Conservation (phyloP, 2,329 filamentous ascomycete species). For the Byssochlamys sp. region DNA sequence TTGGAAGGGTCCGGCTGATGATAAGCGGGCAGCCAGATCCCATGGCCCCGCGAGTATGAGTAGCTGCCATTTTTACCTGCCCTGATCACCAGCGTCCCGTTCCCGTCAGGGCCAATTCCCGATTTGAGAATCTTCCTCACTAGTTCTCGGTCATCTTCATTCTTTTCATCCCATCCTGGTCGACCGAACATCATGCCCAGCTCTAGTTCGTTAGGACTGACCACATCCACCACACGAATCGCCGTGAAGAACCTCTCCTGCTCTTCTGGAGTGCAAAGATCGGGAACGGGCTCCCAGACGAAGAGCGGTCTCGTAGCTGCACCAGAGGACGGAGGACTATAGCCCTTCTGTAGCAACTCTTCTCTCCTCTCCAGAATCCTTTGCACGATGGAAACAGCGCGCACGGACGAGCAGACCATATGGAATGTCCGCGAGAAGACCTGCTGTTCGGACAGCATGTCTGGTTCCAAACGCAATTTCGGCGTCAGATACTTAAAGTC, state of each 20-base stretch:
- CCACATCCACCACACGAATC: slow-evolving; percentile 46
- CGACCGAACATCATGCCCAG: slow-evolving; percentile 73
- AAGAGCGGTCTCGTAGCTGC: slow-evolving; percentile 56
- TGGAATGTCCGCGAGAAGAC: slow-evolving; percentile 71
- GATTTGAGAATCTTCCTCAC: slow-evolving; percentile 26
- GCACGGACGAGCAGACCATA: slow-evolving; percentile 68
- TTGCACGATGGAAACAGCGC: slow-evolving; percentile 66
- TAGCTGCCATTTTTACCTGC: slow-evolving; percentile 53
- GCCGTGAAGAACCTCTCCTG: slow-evolving; percentile 45
- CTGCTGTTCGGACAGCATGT: slow-evolving; percentile 57
- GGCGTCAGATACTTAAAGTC: slow-evolving; percentile 82
- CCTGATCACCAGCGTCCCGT: slow-evolving; percentile 42
- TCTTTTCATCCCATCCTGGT: slow-evolving; percentile 23
- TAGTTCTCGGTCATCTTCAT: slow-evolving; percentile 19
- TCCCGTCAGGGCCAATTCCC: slow-evolving; percentile 27
- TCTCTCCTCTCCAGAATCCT: slow-evolving; percentile 53
- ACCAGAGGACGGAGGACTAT: slow-evolving; percentile 18
- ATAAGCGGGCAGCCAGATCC: slow-evolving; percentile 68
- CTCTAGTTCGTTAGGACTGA: slow-evolving; percentile 78
- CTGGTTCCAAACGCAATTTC: slow-evolving; percentile 68
- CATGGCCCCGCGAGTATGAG: slow-evolving; percentile 31
- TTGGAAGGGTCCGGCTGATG: slow-evolving; percentile 39
- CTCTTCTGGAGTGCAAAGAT: slow-evolving; percentile 65
- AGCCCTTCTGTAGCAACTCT: slow-evolving; percentile 18
- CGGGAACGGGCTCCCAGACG: slow-evolving; percentile 92